These are phyloP conservation scores for Buxus sempervirens DNA, from an alignment of 164 flowering plant genomes.

Conservation along the genomic window DNA sequence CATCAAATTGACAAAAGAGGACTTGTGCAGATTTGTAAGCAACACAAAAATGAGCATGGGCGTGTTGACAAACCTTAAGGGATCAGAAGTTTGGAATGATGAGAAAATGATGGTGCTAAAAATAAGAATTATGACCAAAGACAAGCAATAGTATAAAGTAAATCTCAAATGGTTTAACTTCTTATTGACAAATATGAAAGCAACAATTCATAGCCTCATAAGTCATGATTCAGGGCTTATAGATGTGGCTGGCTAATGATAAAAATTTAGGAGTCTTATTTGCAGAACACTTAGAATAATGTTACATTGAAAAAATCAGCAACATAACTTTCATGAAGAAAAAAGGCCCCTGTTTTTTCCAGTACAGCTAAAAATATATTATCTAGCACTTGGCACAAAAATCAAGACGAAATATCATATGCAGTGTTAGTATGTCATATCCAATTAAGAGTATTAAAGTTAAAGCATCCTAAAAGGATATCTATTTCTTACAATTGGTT, in stretches of 20 bases:
- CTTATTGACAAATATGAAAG: background rate
- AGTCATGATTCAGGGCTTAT: background rate
- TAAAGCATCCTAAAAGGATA: background rate
- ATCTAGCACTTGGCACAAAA: background rate
- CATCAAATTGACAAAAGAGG: no score
- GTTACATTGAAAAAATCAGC: no score
- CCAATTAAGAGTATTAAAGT: background rate
- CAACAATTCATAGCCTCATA: background rate
- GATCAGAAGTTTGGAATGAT: background rate
- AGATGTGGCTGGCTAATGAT: background rate
- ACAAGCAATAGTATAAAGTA: background rate
- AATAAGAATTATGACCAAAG: background rate
- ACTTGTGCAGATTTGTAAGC: no score
- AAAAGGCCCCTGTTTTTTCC: background rate
- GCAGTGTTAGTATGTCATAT: background rate
- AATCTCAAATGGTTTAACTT: background rate
- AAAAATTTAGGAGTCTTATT: no score
- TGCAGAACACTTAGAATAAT: no score
- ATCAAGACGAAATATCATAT: no score
- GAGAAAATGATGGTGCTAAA: background rate
- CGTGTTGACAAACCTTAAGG: background rate
- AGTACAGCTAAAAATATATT: background rate
- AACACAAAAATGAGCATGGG: no score
- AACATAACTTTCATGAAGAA: no score
- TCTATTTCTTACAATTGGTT: slow-evolving; percentile 49